These are phyloP conservation scores for Populus davidiana DNA, from an alignment of 345 rosid species.

Conservation along the genomic window DNA sequence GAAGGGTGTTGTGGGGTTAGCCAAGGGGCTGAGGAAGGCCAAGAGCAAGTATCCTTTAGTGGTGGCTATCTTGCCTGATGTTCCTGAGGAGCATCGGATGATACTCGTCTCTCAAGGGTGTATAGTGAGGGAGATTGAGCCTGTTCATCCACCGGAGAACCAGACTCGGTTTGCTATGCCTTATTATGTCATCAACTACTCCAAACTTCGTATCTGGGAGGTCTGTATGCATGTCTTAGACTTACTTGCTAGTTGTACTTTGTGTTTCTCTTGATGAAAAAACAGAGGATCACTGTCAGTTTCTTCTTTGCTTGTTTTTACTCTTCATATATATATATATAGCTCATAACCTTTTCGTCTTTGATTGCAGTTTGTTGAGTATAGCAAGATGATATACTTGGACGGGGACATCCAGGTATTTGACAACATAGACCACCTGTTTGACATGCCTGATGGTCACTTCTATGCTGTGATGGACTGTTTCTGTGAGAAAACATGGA, in stretches of 20 bases:
- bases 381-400: conserved; percentile 68
- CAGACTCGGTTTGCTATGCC: conserved; percentile 74
- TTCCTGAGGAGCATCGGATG: conserved; percentile 67
- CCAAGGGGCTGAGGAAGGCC: conserved; percentile 70
- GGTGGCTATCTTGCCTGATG: conserved; percentile 82
- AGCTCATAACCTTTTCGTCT: conserved; percentile 35
- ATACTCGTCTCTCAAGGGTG: conserved; percentile 68
- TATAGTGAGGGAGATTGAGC: conserved; percentile 57
- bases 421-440: conserved; percentile 66
- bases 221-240: conserved; percentile 26
- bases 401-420: conserved; percentile 84
- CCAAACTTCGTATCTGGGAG: conserved; percentile 84
- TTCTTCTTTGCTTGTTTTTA: neutral
- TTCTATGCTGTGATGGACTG: conserved; percentile 81
- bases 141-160: conserved; percentile 65
- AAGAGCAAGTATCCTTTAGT: conserved; percentile 62
- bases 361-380: conserved; percentile 54
- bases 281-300: neutral
- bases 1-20: conserved; percentile 76
- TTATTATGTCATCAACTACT: conserved; percentile 76
- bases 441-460: conserved; percentile 55
- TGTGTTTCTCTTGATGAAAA: neutral
- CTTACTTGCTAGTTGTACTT: neutral
- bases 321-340: too few relatives aligned
- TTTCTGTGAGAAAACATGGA: conserved; percentile 77